These are phyloP conservation scores for Aspergillus neotritici DNA, from an alignment of 2,329 filamentous ascomycete species.

Conservation along the genomic window DNA sequence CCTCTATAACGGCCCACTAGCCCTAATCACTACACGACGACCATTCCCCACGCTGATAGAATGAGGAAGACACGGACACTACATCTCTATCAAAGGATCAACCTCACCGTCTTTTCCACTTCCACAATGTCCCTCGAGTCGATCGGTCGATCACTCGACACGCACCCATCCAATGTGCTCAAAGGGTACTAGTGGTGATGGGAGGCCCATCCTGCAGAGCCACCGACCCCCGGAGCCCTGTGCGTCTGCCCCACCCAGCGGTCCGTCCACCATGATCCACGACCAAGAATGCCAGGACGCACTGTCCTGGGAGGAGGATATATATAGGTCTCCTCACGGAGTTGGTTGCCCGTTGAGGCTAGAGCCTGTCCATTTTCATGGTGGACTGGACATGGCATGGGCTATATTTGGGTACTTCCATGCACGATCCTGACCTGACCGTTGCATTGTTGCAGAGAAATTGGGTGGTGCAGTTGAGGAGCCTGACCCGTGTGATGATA, in stretches of 20 bases:
- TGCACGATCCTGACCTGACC: background rate
- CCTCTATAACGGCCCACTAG: no score
- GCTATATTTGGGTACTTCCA: conserved; percentile 14
- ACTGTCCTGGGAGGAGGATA: no score
- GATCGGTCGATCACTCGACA: conserved; percentile 1
- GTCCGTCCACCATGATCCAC: no score
- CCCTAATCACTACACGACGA: no score
- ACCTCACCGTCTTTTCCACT: conserved; percentile 9
- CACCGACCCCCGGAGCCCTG: conserved; percentile 8
- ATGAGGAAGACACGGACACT: background rate
- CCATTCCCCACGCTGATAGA: no score
- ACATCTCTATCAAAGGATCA: background rate
- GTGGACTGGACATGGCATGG: background rate
- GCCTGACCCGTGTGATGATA: conserved; percentile 10
- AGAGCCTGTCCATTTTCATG: conserved; percentile 4
- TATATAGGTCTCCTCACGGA: conserved; percentile 2
- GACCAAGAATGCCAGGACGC: no score
- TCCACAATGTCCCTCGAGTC: background rate
- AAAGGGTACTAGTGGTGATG: conserved; percentile 14
- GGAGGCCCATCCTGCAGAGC: conserved; percentile 14
- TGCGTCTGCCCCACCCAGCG: background rate
- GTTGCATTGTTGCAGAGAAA: conserved; percentile 6
- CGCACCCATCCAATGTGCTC: background rate
- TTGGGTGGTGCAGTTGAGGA: conserved; percentile 8
- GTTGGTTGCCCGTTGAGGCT: conserved; percentile 12